Conservation (phyloP, 2,329 filamentous ascomycete genomes). For the Fusarium coffeatum region DNA sequence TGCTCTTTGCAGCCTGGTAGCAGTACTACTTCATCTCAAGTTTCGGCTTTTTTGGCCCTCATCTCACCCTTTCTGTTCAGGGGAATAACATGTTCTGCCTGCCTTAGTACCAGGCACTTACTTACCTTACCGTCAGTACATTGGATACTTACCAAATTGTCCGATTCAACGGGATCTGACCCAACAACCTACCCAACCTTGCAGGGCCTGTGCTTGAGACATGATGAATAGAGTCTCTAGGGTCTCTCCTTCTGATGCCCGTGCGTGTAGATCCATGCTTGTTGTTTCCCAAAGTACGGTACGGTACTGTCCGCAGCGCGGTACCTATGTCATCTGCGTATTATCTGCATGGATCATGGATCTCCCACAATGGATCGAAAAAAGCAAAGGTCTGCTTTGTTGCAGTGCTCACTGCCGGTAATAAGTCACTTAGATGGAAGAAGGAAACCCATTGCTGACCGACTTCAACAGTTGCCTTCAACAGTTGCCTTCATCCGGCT, state of each 20-base stretch:
- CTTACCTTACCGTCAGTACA: neutral
- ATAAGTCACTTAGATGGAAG: neutral
- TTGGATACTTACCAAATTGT: neutral
- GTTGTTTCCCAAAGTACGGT: constrained; percentile 12
- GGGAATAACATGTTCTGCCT: neutral
- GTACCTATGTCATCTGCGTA: constrained; percentile 11
- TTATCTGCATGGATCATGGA: constrained; percentile 13
- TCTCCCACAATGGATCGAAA: constrained; percentile 19
- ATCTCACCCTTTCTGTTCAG: neutral
- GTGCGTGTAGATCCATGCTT: constrained; percentile 7
- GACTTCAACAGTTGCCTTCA: neutral
- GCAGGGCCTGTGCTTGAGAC: constrained; percentile 19
- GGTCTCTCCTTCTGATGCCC: constrained; percentile 7
- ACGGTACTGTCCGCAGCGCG: constrained; percentile 10
- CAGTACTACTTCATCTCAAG: neutral
- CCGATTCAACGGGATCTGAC: constrained; percentile 12
- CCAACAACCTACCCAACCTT: constrained; percentile 17
- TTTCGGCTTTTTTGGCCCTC: neutral
- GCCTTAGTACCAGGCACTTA: neutral
- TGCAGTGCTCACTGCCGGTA: neutral
- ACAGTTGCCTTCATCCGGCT: neutral
- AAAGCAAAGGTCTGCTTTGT: constrained; percentile 15
- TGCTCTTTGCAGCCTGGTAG: neutral
- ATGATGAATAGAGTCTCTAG: constrained; percentile 12
- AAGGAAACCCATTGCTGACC: neutral